Conservation (phyloP, 371 early-diverging fungal genomes). For the Blakeslea trispora region DNA sequence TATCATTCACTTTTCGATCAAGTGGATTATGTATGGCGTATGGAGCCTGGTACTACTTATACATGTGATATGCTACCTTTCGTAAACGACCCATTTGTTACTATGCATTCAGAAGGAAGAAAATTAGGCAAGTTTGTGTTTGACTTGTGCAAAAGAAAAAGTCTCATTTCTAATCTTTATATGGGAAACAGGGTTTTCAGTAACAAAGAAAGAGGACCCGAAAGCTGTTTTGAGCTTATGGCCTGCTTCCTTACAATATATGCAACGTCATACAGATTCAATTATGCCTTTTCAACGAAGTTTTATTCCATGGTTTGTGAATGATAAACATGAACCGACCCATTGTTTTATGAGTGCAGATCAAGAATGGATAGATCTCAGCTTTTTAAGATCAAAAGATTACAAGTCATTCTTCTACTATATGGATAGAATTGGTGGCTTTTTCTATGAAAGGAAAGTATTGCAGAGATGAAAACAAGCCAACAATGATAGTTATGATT, state of each 20-base stretch:
- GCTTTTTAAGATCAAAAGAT: constrained; percentile 69
- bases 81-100: constrained; percentile 85
- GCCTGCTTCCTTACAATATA: constrained; percentile 60
- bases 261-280: constrained; percentile 33
- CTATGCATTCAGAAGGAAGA: constrained; percentile 75
- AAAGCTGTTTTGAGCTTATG: constrained; percentile 69
- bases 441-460: constrained; percentile 87
- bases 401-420: constrained; percentile 81
- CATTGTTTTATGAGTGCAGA: constrained; percentile 78
- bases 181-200: constrained; percentile 53
- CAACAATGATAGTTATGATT: neutral
- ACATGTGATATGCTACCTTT: constrained; percentile 69
- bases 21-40: constrained; percentile 93
- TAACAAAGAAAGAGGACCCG: constrained; percentile 71
- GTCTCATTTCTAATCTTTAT: neutral
- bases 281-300: constrained; percentile 11
- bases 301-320: constrained; percentile 37
- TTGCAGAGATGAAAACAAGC: neutral
- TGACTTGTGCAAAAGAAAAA: neutral
- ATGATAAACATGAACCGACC: constrained; percentile 43
- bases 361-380: constrained; percentile 69
- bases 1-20: constrained; percentile 73
- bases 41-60: constrained; percentile 90
- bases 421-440: constrained; percentile 83
- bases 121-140: constrained; percentile 68